Percentiles rank a stretch among this genome's conserved stretches.
phyloP scores from a whole-genome alignment of 2,329 filamentous ascomycete genomes.

The Penicillium hordei region DNA sequence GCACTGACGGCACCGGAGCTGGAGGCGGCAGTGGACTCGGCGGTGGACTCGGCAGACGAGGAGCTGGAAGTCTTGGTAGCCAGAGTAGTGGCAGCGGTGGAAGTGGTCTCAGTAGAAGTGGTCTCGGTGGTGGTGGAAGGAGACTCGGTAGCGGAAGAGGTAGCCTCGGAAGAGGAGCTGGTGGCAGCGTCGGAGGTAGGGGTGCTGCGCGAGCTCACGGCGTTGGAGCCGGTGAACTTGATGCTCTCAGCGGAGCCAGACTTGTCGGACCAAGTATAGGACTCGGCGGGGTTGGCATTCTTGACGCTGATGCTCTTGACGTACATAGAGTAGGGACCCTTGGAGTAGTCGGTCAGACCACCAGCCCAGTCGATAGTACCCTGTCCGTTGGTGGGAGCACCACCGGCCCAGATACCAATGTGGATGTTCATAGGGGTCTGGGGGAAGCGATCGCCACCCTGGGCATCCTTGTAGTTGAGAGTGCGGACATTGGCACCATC shows the following conservation, averaged over 20 bases:
- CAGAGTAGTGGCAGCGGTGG: slow-evolving; percentile 9
- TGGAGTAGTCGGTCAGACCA: slow-evolving; percentile 64
- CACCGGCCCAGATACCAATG: slow-evolving; percentile 69
- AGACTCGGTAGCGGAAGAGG: slow-evolving; percentile 9
- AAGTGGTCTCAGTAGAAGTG: slow-evolving; percentile 14
- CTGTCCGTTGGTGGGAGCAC: slow-evolving; percentile 44
- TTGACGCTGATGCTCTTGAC: slow-evolving; percentile 61
- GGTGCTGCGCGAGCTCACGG: slow-evolving; percentile 11
- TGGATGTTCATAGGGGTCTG: slow-evolving; percentile 73
- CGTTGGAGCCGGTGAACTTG: slow-evolving; percentile 37
- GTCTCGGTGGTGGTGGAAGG: slow-evolving; percentile 18
- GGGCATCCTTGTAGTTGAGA: slow-evolving; percentile 59
- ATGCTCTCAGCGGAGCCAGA: slow-evolving; percentile 66
- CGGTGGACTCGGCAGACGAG: slow-evolving; percentile 12
- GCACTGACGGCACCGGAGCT: slow-evolving; percentile 6
- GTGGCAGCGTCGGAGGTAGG: slow-evolving; percentile 11
- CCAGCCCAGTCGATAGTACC: slow-evolving; percentile 69
- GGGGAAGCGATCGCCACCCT: slow-evolving; percentile 61
- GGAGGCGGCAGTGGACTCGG: slow-evolving; percentile 17
- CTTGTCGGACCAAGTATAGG: slow-evolving; percentile 65
- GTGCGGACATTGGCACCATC: slow-evolving; percentile 63
- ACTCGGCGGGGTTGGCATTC: slow-evolving; percentile 60
- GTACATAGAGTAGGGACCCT: slow-evolving; percentile 71
- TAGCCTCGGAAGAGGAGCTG: slow-evolving; percentile 1
- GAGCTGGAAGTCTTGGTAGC: slow-evolving; percentile 11